phyloP scores from a whole-genome alignment of 257 asterid species.

The Paulownia fortunei region DNA sequence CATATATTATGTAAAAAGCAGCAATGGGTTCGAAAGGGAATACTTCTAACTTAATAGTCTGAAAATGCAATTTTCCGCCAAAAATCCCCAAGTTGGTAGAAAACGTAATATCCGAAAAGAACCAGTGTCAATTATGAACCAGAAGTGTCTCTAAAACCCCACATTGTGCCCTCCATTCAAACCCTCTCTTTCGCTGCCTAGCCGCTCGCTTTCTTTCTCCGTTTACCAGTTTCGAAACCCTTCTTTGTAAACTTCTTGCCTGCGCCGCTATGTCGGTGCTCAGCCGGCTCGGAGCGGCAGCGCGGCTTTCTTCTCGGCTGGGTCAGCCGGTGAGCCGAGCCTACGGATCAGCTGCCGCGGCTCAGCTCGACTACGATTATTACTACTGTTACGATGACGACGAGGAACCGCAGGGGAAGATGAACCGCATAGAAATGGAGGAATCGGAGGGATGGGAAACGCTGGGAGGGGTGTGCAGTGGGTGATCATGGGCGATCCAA shows the following conservation, averaged over 20 bases:
- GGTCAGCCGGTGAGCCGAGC: slow-evolving; percentile 34
- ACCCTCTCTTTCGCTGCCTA: slow-evolving; percentile 14
- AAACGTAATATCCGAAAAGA: slow-evolving; percentile 20
- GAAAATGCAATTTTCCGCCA: no score
- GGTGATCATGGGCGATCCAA: slow-evolving; percentile 93
- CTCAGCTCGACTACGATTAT: slow-evolving; percentile 61
- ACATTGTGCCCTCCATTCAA: slow-evolving; percentile 19
- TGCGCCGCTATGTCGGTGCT: slow-evolving; percentile 62
- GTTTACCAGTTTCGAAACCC: slow-evolving; percentile 27
- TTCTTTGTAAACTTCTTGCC: not conserved
- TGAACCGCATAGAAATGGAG: slow-evolving; percentile 39
- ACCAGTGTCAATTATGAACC: slow-evolving; percentile 14
- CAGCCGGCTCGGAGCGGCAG: slow-evolving; percentile 56
- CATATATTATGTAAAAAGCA: no score
- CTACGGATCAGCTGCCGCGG: slow-evolving; percentile 78
- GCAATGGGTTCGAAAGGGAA: no score
- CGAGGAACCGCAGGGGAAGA: slow-evolving; percentile 23
- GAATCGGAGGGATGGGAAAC: slow-evolving; percentile 66
- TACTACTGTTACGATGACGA: slow-evolving; percentile 41
- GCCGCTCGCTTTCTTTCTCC: slow-evolving; percentile 28
- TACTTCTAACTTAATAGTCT: no score
- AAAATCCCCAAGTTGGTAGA: slow-evolving; percentile 34
- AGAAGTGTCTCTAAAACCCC: slow-evolving; percentile 36
- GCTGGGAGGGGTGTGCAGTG: slow-evolving; percentile 78
- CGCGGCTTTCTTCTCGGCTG: slow-evolving; percentile 41